phyloP scores from a whole-genome alignment of 106 monocot genomes.

The Apostasia ramifera region DNA sequence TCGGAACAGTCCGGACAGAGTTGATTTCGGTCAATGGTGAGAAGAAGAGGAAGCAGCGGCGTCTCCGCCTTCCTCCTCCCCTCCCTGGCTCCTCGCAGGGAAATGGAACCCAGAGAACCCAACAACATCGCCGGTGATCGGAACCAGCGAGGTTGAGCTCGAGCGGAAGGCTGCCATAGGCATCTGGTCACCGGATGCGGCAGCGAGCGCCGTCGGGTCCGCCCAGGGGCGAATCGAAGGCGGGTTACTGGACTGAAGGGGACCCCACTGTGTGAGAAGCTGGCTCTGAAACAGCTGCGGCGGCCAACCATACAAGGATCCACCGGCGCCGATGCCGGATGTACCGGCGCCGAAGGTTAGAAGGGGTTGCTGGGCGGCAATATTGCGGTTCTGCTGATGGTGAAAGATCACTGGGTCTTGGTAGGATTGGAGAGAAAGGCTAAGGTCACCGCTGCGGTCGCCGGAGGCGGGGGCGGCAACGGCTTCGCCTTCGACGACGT shows the following conservation, averaged over 20 bases:
- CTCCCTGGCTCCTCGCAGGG: no score
- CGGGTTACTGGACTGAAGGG: conserved; percentile 78
- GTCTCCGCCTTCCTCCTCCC: no score
- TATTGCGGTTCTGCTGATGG: not conserved
- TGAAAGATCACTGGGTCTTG: conserved; percentile 29
- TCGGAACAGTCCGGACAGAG: no score
- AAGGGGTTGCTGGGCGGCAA: conserved; percentile 5
- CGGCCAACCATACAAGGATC: conserved; percentile 17
- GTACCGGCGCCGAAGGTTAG: conserved; percentile 3
- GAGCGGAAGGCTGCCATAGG: no score
- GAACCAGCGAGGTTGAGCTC: no score
- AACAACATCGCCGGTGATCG: no score
- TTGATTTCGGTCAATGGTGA: no score
- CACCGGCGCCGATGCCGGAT: conserved; percentile 8
- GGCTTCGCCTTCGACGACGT: no score
- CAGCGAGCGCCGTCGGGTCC: conserved; percentile 12
- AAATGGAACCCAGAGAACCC: no score
- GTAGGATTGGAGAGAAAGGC: conserved; percentile 63
- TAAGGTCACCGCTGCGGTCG: conserved; percentile 25
- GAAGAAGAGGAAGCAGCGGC: no score
- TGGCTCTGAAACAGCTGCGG: conserved; percentile 21
- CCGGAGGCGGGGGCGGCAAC: not conserved
- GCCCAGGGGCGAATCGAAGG: conserved; percentile 32
- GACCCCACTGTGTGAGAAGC: conserved; percentile 47
- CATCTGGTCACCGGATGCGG: no score